Evolutionary conservation across 2,329 filamentous ascomycete species (phyloP).

Genomic region (Neonectria faginata): DNA sequence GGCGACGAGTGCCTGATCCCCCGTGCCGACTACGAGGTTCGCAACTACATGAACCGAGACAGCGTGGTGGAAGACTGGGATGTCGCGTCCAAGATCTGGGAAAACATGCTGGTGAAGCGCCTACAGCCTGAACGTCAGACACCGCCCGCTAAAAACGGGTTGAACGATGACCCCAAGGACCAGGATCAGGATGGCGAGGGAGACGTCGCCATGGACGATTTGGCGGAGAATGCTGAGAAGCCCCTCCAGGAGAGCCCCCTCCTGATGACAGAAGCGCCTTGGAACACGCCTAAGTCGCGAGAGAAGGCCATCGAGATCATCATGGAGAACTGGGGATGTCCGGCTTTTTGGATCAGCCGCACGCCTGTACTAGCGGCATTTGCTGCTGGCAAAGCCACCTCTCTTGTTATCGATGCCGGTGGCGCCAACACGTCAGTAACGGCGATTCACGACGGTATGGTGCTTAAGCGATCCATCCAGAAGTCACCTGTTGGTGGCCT

Average conservation of each 20-base stretch:
- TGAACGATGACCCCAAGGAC: slow-evolving; percentile 75
- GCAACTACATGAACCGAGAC: slow-evolving; percentile 91
- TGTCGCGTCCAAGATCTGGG: slow-evolving; percentile 87
- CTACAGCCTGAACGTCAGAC: slow-evolving; percentile 81
- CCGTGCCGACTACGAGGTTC: slow-evolving; percentile 80
- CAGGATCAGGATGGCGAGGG: slow-evolving; percentile 71
- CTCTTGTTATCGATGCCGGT: slow-evolving; percentile 91
- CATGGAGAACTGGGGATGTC: slow-evolving; percentile 96
- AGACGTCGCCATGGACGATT: slow-evolving; percentile 70
- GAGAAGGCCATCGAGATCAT: slow-evolving; percentile 96
- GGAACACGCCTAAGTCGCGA: slow-evolving; percentile 87
- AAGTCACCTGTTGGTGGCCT: slow-evolving; percentile 88
- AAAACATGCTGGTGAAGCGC: slow-evolving; percentile 89
- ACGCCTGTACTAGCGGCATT: slow-evolving; percentile 92
- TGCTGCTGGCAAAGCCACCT: slow-evolving; percentile 91
- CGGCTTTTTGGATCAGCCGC: slow-evolving; percentile 92
- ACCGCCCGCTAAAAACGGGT: slow-evolving; percentile 78
- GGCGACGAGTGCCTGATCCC: slow-evolving; percentile 92
- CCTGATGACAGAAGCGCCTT: slow-evolving; percentile 92
- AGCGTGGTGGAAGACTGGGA: slow-evolving; percentile 98
- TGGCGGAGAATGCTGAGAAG: slow-evolving; percentile 71
- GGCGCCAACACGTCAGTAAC: slow-evolving; percentile 90
- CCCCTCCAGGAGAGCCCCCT: slow-evolving; percentile 89
- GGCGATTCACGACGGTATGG: slow-evolving; percentile 93
- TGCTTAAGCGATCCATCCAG: slow-evolving; percentile 89